Conservation (phyloP, 1,284 basidiomycete genomes). For the Rhodotorula sp. region DNA sequence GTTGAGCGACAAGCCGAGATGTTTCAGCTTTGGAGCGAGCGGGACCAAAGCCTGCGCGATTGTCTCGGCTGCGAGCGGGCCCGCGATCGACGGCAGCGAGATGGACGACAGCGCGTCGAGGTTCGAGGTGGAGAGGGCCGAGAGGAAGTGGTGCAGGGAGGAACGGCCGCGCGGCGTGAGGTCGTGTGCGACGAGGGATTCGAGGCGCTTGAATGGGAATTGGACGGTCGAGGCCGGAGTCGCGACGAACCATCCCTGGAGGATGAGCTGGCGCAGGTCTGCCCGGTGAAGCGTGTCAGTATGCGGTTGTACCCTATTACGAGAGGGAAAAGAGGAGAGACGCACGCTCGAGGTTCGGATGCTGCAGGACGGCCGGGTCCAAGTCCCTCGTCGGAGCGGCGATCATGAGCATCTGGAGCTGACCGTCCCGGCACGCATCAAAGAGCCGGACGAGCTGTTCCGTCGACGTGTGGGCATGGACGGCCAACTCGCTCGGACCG, state of each 20-base stretch:
- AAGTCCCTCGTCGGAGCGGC: constrained; percentile 3
- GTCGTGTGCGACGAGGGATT: constrained; percentile 21
- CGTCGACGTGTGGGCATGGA: neutral
- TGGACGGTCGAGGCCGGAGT: neutral
- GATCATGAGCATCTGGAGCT: constrained; percentile 6
- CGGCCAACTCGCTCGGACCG: constrained; percentile 13
- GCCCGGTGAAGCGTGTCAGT: neutral
- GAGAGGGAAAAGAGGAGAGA: too few species aligned
- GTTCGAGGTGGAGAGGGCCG: neutral
- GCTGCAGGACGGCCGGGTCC: constrained; percentile 3
- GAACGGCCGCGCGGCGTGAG: constrained; percentile 3
- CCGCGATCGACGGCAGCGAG: constrained; percentile 5
- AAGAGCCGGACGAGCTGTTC: constrained; percentile 4
- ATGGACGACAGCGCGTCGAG: constrained; percentile 1
- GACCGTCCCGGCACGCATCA: neutral
- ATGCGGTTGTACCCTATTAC: fast-evolving
- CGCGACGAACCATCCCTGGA: constrained; percentile 7
- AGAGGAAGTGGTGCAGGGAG: neutral
- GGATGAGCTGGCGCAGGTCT: constrained; percentile 16
- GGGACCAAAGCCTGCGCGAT: constrained; percentile 15
- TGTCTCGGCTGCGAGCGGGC: neutral
- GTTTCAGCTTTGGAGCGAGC: constrained; percentile 7
- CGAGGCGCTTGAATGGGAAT: constrained; percentile 17
- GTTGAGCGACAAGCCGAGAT: constrained; percentile 16
- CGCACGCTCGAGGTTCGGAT: neutral